Evolutionary conservation across 352 stramenopile species (phyloP).

Genomic region (Phytophthora gonapodyides): DNA sequence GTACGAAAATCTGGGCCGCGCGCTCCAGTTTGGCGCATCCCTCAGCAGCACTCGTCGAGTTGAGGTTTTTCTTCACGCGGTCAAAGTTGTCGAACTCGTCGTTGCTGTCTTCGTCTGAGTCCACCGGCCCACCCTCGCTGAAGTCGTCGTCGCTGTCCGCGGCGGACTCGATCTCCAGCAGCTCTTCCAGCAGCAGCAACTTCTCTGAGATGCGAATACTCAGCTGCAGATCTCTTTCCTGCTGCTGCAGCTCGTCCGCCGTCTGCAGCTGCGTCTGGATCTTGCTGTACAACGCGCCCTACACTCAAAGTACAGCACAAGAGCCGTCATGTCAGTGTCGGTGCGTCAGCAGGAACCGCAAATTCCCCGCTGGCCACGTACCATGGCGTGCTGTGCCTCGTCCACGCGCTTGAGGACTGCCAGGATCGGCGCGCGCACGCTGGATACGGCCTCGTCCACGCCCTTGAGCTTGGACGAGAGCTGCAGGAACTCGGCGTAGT

Average conservation of each 20-base stretch:
- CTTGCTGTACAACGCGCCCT: conserved; percentile 56
- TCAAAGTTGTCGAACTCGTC: conserved; percentile 82
- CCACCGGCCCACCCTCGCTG: conserved; percentile 5
- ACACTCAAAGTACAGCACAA: background rate
- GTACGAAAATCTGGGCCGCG: conserved; percentile 71
- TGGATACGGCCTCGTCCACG: conserved; percentile 85
- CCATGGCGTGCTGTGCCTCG: conserved; percentile 65
- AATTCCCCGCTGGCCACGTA: conserved; percentile 24
- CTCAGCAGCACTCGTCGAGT: conserved; percentile 49
- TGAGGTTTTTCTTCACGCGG: conserved; percentile 41
- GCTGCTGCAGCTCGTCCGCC: conserved; percentile 48
- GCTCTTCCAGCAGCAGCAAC: conserved; percentile 70
- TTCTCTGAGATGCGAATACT: conserved; percentile 81
- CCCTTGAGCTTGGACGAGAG: conserved; percentile 88
- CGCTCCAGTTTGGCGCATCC: conserved; percentile 77
- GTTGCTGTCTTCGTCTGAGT: conserved; percentile 41
- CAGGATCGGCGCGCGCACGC: conserved; percentile 70
- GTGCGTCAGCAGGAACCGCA: too few relatives aligned
- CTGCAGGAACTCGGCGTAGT: conserved; percentile 91
- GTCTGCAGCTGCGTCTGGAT: conserved; percentile 58
- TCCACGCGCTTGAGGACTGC: conserved; percentile 83
- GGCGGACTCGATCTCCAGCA: conserved; percentile 67
- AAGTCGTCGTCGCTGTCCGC: conserved; percentile 36
- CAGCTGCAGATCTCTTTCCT: conserved; percentile 56
- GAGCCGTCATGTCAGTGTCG: too few relatives aligned